Conservation (phyloP, 116 monocot genomes). For the Dioscorea cayenensis region DNA sequence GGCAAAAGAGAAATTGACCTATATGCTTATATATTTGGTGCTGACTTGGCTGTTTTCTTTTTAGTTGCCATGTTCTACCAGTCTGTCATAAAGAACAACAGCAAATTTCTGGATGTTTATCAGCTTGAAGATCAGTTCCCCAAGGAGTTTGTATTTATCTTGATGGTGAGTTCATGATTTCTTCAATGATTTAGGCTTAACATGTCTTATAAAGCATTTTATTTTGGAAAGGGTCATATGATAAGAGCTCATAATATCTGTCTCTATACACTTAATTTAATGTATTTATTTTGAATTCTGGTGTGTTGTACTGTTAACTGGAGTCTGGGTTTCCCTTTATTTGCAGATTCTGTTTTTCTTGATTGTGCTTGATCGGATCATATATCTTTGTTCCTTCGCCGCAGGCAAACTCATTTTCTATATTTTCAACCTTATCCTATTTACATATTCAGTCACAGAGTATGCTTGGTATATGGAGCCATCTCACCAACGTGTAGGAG, state of each 20-base stretch:
- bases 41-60: slow-evolving; percentile 96
- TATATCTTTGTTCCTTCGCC: slow-evolving; percentile 90
- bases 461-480: slow-evolving; percentile 84
- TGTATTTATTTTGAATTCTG: neutral
- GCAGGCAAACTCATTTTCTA: slow-evolving; percentile 81
- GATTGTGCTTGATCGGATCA: slow-evolving; percentile 90
- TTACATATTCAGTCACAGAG: slow-evolving; percentile 90
- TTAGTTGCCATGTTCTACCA: slow-evolving; percentile 95
- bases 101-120: slow-evolving; percentile 92
- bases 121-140: slow-evolving; percentile 98
- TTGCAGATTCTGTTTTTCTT: slow-evolving; percentile 91
- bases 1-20: slow-evolving; percentile 89
- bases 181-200: neutral
- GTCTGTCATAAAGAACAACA: slow-evolving; percentile 90
- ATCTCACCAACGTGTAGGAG: slow-evolving; percentile 56
- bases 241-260: too few relatives aligned
- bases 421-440: slow-evolving; percentile 77
- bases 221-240: neutral
- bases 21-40: slow-evolving; percentile 94
- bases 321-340: slow-evolving; percentile 1
- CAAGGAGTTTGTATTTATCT: slow-evolving; percentile 90
- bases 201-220: neutral
- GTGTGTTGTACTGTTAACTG: neutral
- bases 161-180: slow-evolving; percentile 47
- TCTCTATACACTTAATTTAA: neutral